Evolutionary conservation across 306 rosid species (phyloP).

Genomic region (Vicia villosa): DNA sequence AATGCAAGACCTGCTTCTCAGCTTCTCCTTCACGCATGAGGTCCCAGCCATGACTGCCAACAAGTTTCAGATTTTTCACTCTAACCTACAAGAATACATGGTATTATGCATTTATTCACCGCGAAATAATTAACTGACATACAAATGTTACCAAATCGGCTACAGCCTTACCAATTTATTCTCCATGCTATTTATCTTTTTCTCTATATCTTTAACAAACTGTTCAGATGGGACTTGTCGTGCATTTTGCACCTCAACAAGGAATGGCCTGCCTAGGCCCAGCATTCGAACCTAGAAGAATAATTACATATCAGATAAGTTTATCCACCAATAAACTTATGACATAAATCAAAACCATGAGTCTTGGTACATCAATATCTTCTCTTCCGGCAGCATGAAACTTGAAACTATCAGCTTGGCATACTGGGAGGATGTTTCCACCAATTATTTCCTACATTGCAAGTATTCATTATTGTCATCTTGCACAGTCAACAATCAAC

Average conservation of each 20-base stretch:
- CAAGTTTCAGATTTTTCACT: slow-evolving; percentile 76
- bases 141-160: slow-evolving; percentile 31
- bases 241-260: slow-evolving; percentile 83
- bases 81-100: slow-evolving; percentile 59
- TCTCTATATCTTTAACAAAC: slow-evolving; percentile 55
- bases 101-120: slow-evolving; percentile 7
- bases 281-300: slow-evolving; percentile 83
- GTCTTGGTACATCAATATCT: slow-evolving; percentile 78
- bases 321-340: slow-evolving; percentile 19
- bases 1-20: slow-evolving; percentile 79
- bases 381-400: slow-evolving; percentile 99
- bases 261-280: slow-evolving; percentile 94
- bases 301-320: slow-evolving; percentile 35
- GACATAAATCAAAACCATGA: slow-evolving; percentile 28
- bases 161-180: slow-evolving; percentile 66
- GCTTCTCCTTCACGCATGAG: slow-evolving; percentile 93
- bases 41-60: slow-evolving; percentile 76
- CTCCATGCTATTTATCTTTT: slow-evolving; percentile 57
- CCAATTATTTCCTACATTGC: slow-evolving; percentile 76
- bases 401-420: slow-evolving; percentile 81
- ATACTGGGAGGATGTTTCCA: slow-evolving; percentile 61
- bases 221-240: slow-evolving; percentile 62
- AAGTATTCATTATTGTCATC: slow-evolving; percentile 39
- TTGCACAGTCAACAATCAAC: slow-evolving; percentile 33
- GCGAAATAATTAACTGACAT: slow-evolving; percentile 26